Evolutionary conservation across 1,284 basidiomycete genomes (phyloP), one percentile per base, ranked within the genome.

Genomic region (Trichosporon inkin): DNA sequence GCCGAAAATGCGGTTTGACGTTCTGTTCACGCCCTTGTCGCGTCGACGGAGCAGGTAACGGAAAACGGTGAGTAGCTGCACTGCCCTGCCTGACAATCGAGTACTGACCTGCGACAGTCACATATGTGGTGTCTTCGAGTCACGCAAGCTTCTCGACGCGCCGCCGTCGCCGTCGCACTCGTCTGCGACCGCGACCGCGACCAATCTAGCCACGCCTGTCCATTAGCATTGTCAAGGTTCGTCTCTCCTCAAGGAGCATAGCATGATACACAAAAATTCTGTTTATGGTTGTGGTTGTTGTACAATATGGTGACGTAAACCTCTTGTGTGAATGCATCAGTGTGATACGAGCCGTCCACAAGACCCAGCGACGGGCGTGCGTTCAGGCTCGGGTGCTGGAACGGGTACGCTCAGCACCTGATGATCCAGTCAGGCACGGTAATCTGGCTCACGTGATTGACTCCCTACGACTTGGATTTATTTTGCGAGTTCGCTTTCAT

Each of bases 1-100:
- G 75, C 44, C 66, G 74, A 57, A 73, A 71, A 58, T 77, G 75
- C 56, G 71, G 72, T 6, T 59, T 75, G 57, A 67, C 64, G 0
- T 75, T 77, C 59, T 77, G 75, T 57, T 73, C 71, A 17, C 67
- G 75, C 28, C 62, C 60, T 13, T 77, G 75, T 59, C 65, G 75
- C 20, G 68, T 77, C 4, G 73, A 66, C 19, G 70, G 66, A 17
- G 75, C 72, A 2, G 75, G 75, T 6, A 66, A 76, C 55, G 74
- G 74, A 10, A 75, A 72, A 55, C 61, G 64, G 68, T 72, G 62
- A 67, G 70, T 60, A 6, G 4, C 7, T 32, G 34, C 22, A 17
- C 40, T 20, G 4, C 6, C 6, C 19, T 11, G 16, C 2, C 4
- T 6, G 3, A 17, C 22, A 17, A n/a, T 5, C 11, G 4, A 10